Conservation (phyloP, 1,284 basidiomycete genomes). For the Cerioporus squamosus region DNA sequence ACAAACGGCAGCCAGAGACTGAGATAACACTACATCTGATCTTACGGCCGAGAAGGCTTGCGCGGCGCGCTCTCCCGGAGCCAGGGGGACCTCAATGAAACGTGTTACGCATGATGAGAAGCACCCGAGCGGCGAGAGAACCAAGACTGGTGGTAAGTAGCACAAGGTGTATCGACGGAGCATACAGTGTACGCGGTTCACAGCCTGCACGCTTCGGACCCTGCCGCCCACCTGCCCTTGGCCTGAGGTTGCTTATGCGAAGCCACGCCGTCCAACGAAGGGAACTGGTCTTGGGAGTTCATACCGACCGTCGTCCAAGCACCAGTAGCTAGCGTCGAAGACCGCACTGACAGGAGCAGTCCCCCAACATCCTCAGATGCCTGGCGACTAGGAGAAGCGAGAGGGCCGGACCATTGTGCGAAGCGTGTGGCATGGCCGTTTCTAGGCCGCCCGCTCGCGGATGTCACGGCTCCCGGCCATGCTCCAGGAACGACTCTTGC, state of each 20-base stretch:
- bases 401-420: no score
- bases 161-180: no score
- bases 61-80: no score
- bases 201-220: constrained; percentile 2
- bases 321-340: not conserved
- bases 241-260: not conserved
- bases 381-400: not conserved
- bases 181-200: not conserved
- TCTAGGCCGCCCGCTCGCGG: not conserved
- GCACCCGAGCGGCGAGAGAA: no score
- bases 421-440: not conserved
- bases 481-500: not conserved
- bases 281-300: not conserved
- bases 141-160: no score
- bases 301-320: not conserved
- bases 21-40: no score
- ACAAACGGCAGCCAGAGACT: no score
- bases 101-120: no score
- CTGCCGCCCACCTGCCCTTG: not conserved
- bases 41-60: no score
- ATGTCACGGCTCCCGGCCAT: not conserved
- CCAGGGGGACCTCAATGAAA: no score
- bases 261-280: not conserved
- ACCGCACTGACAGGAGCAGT: not conserved
- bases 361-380: not conserved